phyloP scores from a whole-genome alignment of 2,329 filamentous ascomycete genomes.

The Didymella exigua region DNA sequence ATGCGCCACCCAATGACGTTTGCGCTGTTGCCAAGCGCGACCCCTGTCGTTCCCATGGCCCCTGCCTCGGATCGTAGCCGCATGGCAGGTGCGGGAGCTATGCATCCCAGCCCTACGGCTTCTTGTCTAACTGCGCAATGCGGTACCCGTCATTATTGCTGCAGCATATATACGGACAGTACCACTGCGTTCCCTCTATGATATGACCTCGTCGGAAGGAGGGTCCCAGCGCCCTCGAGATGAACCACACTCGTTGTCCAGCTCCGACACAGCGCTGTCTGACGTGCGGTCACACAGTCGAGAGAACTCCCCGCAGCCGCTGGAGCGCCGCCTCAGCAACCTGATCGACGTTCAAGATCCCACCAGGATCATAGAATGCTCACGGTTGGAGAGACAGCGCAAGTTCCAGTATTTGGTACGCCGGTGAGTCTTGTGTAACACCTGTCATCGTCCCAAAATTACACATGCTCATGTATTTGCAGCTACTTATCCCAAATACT shows the following conservation, averaged over 20 bases:
- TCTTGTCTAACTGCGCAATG: constrained; percentile 13
- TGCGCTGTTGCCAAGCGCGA: constrained; percentile 6
- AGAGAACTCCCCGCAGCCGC: background rate
- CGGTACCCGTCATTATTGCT: constrained; percentile 11
- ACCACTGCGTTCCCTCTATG: constrained; percentile 19
- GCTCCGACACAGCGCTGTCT: background rate
- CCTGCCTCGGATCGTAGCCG: constrained; percentile 24
- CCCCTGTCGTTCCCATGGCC: constrained; percentile 22
- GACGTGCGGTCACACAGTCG: background rate
- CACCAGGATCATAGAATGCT: constrained; percentile 38
- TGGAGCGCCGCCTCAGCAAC: constrained; percentile 3
- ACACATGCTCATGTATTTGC: constrained; percentile 4
- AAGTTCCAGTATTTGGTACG: constrained; percentile 43
- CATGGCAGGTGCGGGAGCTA: constrained; percentile 21
- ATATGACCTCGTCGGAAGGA: constrained; percentile 31
- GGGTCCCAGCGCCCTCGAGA: constrained; percentile 15
- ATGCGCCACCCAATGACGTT: constrained; percentile 18
- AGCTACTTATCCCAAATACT: constrained; percentile 84
- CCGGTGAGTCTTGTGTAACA: constrained; percentile 23
- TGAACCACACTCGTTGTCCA: background rate
- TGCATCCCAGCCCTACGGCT: constrained; percentile 12
- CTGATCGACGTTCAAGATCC: constrained; percentile 34
- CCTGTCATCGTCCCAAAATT: background rate
- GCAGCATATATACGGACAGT: constrained; percentile 3
- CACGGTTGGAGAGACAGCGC: constrained; percentile 35